These are phyloP conservation scores for Exophiala sp. DNA, from an alignment of 2,329 filamentous ascomycete species.

Conservation along the genomic window DNA sequence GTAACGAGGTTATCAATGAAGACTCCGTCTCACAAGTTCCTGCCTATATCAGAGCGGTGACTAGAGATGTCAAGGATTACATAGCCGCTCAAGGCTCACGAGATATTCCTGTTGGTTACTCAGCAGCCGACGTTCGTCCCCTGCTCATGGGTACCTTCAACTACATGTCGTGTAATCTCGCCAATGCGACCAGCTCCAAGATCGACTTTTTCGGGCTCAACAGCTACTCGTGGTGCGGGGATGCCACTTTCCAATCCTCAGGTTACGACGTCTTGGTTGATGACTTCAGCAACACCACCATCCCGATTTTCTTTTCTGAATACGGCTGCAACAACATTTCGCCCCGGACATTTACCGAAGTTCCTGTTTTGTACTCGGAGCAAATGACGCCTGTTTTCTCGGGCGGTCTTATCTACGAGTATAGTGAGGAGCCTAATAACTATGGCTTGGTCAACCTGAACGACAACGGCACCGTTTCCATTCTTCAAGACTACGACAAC, in stretches of 20 bases:
- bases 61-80: slow-evolving; percentile 63
- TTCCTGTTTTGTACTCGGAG: slow-evolving; percentile 53
- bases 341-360: slow-evolving; percentile 56
- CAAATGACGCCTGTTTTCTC: slow-evolving; percentile 55
- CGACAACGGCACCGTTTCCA: slow-evolving; percentile 50
- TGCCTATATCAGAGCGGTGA: slow-evolving; percentile 56
- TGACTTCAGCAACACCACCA: slow-evolving; percentile 53
- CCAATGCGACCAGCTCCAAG: slow-evolving; percentile 46
- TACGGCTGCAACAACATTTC: slow-evolving; percentile 58
- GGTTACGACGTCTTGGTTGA: slow-evolving; percentile 53
- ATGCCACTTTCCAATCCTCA: slow-evolving; percentile 48
- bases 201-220: slow-evolving; percentile 63
- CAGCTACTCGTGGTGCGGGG: slow-evolving; percentile 64
- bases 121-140: slow-evolving; percentile 58
- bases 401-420: slow-evolving; percentile 52
- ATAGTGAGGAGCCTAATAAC: slow-evolving; percentile 44
- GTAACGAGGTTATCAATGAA: slow-evolving; percentile 64
- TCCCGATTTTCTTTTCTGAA: slow-evolving; percentile 62
- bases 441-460: slow-evolving; percentile 58
- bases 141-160: slow-evolving; percentile 55
- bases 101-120: slow-evolving; percentile 61
- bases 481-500: slow-evolving; percentile 63
- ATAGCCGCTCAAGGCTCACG: slow-evolving; percentile 54
- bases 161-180: slow-evolving; percentile 54
- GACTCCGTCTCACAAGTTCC: slow-evolving; percentile 50